phyloP scores from a whole-genome alignment of 78 protist species.

The Dictyostelium discoideum region DNA sequence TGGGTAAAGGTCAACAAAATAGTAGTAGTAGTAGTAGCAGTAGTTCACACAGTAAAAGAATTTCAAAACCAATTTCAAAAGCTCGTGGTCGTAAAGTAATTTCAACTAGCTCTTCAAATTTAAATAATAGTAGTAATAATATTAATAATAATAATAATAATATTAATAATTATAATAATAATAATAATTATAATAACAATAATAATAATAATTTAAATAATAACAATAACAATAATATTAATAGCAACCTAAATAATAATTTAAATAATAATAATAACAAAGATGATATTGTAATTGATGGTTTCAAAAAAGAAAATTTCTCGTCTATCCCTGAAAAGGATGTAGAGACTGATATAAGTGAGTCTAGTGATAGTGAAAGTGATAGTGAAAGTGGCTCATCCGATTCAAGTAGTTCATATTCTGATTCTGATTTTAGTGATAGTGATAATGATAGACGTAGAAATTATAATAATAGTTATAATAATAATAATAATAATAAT shows the following conservation, averaged over 20 bases:
- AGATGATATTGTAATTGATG: slow-evolving; percentile 39
- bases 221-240: not conserved
- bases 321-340: not conserved
- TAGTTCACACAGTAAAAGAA: not conserved
- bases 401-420: slow-evolving; percentile 40
- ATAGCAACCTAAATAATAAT: not conserved
- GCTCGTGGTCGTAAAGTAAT: slow-evolving; percentile 57
- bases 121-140: not conserved
- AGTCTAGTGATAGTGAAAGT: slow-evolving; percentile 8
- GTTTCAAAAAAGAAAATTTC: not conserved
- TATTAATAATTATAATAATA: not conserved
- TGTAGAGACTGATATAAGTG: slow-evolving; percentile 33
- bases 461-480: not conserved
- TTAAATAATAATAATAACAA: not conserved
- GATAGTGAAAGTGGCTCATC: slow-evolving; percentile 64
- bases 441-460: slow-evolving; percentile 65
- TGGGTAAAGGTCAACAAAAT: not conserved
- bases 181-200: not conserved
- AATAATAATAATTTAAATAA: not conserved
- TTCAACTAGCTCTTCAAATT: not conserved
- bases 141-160: not conserved
- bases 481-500: not conserved
- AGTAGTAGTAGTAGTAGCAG: not conserved
- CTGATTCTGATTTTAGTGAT: slow-evolving; percentile 73
- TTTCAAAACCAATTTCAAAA: slow-evolving; percentile 72